Evolutionary conservation across 768 basidiomycete species (phyloP).

Genomic region (Suillus luteus): DNA sequence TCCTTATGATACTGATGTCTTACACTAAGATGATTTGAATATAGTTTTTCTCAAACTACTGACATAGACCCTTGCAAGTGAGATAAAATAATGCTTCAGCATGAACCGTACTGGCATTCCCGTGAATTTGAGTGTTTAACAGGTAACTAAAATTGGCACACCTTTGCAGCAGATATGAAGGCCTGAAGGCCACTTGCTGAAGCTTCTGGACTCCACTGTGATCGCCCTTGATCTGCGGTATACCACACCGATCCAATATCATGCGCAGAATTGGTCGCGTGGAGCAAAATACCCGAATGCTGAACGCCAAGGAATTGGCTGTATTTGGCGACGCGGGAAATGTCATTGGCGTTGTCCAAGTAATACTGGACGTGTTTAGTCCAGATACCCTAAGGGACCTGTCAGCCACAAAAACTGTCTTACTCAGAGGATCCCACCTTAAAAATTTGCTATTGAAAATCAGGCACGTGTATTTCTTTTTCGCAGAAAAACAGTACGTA

Average conservation of each 20-base stretch:
- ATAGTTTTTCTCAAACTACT: neutral
- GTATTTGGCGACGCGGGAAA: conserved; percentile 47
- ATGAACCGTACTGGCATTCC: conserved; percentile 23
- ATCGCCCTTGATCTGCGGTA: conserved; percentile 28
- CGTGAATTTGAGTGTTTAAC: conserved; percentile 1
- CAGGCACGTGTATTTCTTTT: neutral
- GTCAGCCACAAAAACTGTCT: neutral
- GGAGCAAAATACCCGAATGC: conserved; percentile 38
- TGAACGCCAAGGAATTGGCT: conserved; percentile 37
- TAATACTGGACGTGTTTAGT: conserved; percentile 54
- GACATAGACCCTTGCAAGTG: neutral
- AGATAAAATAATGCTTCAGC: conserved; percentile 2
- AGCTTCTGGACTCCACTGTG: conserved; percentile 31
- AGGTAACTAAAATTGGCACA: conserved; percentile 16
- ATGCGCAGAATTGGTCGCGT: conserved; percentile 39
- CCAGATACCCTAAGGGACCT: conserved; percentile 42
- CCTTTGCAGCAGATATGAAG: conserved; percentile 30
- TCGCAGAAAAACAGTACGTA: conserved; percentile 3
- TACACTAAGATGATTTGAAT: conserved; percentile 17
- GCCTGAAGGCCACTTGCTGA: conserved; percentile 34
- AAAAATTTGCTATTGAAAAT: conserved; percentile 26
- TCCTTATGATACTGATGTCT: conserved; percentile 12
- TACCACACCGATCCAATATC: conserved; percentile 45
- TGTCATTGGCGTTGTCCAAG: conserved; percentile 46
- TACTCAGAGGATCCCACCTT: conserved; percentile 26